phyloP scores from a whole-genome alignment of 495 filamentous ascomycete species.

The Penicillium atrosanguineum region DNA sequence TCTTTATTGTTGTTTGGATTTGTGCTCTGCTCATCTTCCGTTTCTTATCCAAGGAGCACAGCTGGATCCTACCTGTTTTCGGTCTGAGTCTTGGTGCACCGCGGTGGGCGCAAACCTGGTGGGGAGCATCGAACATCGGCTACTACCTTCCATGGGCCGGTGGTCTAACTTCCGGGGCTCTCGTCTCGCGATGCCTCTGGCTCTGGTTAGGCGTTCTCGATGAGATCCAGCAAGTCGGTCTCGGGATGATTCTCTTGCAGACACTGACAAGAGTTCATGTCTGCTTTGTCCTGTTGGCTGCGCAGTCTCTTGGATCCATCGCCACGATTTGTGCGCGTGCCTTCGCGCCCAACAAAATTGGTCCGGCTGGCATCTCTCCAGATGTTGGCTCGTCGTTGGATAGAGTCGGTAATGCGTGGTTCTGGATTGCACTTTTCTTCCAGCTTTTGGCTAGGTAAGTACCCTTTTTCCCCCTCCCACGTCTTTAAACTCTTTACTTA shows the following conservation, averaged over 20 bases:
- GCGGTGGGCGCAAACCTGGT: slow-evolving; percentile 65
- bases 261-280: slow-evolving; percentile 62
- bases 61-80: slow-evolving; percentile 66
- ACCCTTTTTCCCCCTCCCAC: neutral
- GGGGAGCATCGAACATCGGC: slow-evolving; percentile 57
- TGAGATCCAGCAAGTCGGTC: slow-evolving; percentile 51
- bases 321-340: slow-evolving; percentile 59
- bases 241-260: slow-evolving; percentile 64
- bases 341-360: slow-evolving; percentile 55
- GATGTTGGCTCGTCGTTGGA: slow-evolving; percentile 45
- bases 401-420: slow-evolving; percentile 43
- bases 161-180: slow-evolving; percentile 43
- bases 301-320: slow-evolving; percentile 54
- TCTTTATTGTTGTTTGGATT: slow-evolving; percentile 60
- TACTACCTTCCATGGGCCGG: slow-evolving; percentile 59
- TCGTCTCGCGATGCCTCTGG: slow-evolving; percentile 57
- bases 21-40: slow-evolving; percentile 47
- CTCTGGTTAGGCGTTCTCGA: slow-evolving; percentile 66
- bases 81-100: slow-evolving; percentile 63
- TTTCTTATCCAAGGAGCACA: slow-evolving; percentile 50
- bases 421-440: slow-evolving; percentile 55
- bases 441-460: slow-evolving; percentile 33
- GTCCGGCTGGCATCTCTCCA: slow-evolving; percentile 60
- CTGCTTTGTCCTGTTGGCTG: slow-evolving; percentile 51
- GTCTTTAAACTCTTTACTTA: neutral